Evolutionary conservation across 495 filamentous ascomycete species (phyloP), one percentile per base, ranked within the genome.

Genomic region (Friedmanniomyces endolithicus): DNA sequence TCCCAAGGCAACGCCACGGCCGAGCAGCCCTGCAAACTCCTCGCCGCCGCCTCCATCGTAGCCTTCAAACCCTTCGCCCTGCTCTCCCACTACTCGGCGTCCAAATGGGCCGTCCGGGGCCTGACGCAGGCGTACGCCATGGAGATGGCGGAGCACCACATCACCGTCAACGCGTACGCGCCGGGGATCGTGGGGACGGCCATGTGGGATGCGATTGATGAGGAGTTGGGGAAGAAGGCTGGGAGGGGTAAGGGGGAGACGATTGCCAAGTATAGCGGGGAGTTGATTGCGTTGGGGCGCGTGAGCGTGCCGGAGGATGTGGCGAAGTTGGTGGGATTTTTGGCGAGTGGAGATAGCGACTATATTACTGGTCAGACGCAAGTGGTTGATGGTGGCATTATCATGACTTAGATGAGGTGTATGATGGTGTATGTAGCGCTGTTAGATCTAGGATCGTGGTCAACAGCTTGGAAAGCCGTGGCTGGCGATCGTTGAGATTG

Each of bases 281-380:
- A 74, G n/a, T 48, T 72, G 50, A 76, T 78, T 39, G 69, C 74
- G 3, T 53, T 84, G 47, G 73, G 72, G 8, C 67, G 78, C 47
- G 68, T 70, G 1, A 74, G 75, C 43, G 70, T 72, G 11, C 78
- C 79, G 0, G 78, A 81, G 55, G 80, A 83, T 63, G 78, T 83
- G 20, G 71, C 74, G 0, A 75, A 74, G 47, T 46, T 76, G 56
- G 81, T 83, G 11, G 71, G 72, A 33, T 85, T 76, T 56, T 56
- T 85, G 59, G 75, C 73, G 1, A 71, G 76, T 11, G 62, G 59
- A 6, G 76, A 78, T 55, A 74, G 72, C 47, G 74, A 82, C 51
- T 82, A 76, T 59, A 67, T 83, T 50, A 84, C 81, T 0, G 80
- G 80, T 0, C 78, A 84, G 68, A 83, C 79, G 14, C 68, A 77